These are phyloP conservation scores for Dothistroma pini DNA, from an alignment of 2,329 filamentous ascomycete species.

Conservation along the genomic window DNA sequence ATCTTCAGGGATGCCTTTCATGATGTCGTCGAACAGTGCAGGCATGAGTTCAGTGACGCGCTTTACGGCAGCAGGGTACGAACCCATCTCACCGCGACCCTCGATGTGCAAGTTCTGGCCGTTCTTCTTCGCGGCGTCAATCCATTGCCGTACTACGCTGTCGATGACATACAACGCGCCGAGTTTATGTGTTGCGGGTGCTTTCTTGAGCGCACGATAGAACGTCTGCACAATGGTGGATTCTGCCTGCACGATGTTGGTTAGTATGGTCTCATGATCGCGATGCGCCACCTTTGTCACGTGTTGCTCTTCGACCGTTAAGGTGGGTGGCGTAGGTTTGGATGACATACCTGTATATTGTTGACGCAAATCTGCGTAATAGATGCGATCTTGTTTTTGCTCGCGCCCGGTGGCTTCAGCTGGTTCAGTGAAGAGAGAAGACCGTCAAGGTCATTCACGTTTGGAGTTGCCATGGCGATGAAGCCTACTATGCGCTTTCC, in stretches of 20 bases:
- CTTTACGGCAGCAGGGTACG: slow-evolving; percentile 90
- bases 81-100: slow-evolving; percentile 81
- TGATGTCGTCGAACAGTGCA: slow-evolving; percentile 90
- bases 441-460: slow-evolving; percentile 85
- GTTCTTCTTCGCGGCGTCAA: slow-evolving; percentile 85
- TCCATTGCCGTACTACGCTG: slow-evolving; percentile 98
- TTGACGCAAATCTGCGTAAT: slow-evolving; percentile 84
- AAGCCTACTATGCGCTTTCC: slow-evolving; percentile 18
- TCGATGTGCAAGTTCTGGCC: slow-evolving; percentile 65
- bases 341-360: slow-evolving; percentile 74
- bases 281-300: slow-evolving; percentile 2
- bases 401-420: slow-evolving; percentile 90
- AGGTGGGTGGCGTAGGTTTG: background rate
- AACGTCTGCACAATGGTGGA: slow-evolving; percentile 93
- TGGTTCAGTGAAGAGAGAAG: slow-evolving; percentile 87
- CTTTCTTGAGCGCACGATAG: slow-evolving; percentile 95
- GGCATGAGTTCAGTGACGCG: slow-evolving; percentile 95
- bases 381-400: slow-evolving; percentile 82
- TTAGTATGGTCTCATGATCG: slow-evolving; percentile 11
- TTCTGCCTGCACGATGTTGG: slow-evolving; percentile 67
- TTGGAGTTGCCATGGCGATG: slow-evolving; percentile 50
- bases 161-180: slow-evolving; percentile 99
- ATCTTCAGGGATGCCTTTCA: slow-evolving; percentile 80
- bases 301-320: background rate
- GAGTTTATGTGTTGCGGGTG: slow-evolving; percentile 91